These are phyloP conservation scores for Avena insularis DNA, from an alignment of 176 grass and related monocot genomes.

Conservation along the genomic window DNA sequence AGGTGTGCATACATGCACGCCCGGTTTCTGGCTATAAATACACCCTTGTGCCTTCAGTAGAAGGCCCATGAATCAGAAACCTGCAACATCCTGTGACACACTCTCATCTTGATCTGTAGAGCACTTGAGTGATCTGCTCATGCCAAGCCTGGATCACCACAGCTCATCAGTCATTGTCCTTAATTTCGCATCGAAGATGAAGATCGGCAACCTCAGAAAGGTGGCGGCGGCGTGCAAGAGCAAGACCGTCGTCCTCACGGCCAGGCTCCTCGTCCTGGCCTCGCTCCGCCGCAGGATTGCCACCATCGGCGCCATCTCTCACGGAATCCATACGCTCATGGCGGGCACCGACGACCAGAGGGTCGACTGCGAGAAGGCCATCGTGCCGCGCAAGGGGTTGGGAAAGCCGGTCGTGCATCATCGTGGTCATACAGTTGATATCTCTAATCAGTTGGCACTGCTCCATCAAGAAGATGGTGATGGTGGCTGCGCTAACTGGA, in stretches of 20 bases:
- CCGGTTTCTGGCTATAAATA: conserved; percentile 66
- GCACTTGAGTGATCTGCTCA: neutral
- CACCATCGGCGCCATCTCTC: neutral
- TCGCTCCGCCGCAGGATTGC: conserved; percentile 1
- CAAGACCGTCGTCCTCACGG: conserved; percentile 4
- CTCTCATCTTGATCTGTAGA: neutral
- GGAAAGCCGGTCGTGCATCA: neutral
- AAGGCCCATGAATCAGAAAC: conserved; percentile 48
- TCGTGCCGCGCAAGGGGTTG: neutral
- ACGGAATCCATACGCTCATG: neutral
- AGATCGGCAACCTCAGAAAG: conserved; percentile 7
- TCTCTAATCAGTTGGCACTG: neutral
- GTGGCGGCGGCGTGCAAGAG: neutral
- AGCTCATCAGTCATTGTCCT: neutral
- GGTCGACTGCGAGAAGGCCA: neutral
- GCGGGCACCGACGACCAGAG: neutral
- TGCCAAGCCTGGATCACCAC: conserved; percentile 38
- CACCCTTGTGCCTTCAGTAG: conserved; percentile 28
- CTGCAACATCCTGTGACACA: neutral
- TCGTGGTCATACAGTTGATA: neutral
- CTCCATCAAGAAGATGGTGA: neutral
- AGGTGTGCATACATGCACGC: neutral
- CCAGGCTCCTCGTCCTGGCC: neutral
- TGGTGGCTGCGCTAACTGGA: neutral
- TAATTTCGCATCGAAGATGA: conserved; percentile 18